Evolutionary conservation across 495 filamentous ascomycete species (phyloP).

Genomic region (Acidiella bohemica): DNA sequence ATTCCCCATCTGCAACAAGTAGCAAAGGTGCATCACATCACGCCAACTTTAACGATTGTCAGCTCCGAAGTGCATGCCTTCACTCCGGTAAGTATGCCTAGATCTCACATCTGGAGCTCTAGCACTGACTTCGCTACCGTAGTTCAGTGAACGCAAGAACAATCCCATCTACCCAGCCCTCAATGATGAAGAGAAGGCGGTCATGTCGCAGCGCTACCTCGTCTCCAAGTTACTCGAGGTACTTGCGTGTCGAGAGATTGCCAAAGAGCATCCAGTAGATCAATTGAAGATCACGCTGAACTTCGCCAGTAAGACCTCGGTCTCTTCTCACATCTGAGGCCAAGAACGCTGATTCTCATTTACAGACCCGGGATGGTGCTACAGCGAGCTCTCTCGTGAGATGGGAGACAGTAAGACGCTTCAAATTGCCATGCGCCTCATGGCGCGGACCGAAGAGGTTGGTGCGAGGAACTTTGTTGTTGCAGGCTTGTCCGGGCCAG

Average conservation of each 20-base stretch:
- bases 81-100: constrained; percentile 7
- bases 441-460: constrained; percentile 29
- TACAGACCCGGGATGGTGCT: constrained; percentile 29
- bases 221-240: constrained; percentile 26
- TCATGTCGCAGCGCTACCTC: constrained; percentile 25
- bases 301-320: constrained; percentile 19
- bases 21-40: constrained; percentile 19
- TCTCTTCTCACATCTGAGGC: too few relatives aligned
- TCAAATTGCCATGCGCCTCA: constrained; percentile 6
- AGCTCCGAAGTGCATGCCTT: constrained; percentile 22
- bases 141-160: too few relatives aligned
- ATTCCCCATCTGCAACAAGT: constrained; percentile 29
- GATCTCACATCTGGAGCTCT: neutral
- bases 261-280: constrained; percentile 6
- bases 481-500: constrained; percentile 25
- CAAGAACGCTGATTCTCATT: too few relatives aligned
- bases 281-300: constrained; percentile 29
- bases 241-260: constrained; percentile 21
- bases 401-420: constrained; percentile 1
- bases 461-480: constrained; percentile 32
- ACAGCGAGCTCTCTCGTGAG: constrained; percentile 26
- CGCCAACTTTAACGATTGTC: constrained; percentile 24
- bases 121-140: neutral
- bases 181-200: constrained; percentile 17
- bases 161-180: constrained; percentile 23